Conservation (phyloP, 2,329 filamentous ascomycete genomes). For the Blastomyces parvus region DNA sequence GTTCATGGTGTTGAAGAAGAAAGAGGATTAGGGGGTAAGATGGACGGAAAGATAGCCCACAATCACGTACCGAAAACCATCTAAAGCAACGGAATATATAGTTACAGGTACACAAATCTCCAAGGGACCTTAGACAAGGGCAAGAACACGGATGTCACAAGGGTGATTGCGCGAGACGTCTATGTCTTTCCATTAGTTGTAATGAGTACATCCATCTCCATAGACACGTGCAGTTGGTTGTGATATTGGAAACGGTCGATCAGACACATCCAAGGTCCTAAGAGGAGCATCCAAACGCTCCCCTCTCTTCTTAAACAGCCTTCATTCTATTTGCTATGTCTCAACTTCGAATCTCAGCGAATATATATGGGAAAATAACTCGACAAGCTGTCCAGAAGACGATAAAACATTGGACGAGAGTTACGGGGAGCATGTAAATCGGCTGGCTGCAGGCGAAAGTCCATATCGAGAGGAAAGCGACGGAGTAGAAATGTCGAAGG, state of each 20-base stretch:
- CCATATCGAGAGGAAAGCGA: conserved; percentile 83
- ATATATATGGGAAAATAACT: conserved; percentile 75
- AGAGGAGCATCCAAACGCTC: background rate
- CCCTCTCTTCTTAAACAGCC: background rate
- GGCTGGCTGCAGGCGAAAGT: conserved; percentile 46
- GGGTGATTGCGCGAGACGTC: background rate
- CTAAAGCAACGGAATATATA: background rate
- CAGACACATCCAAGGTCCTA: background rate
- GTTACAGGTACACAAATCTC: background rate
- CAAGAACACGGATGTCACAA: background rate
- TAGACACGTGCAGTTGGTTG: background rate
- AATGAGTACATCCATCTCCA: background rate
- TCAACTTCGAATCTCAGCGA: conserved; percentile 50
- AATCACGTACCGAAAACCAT: background rate
- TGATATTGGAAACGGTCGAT: background rate
- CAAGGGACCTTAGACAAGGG: background rate
- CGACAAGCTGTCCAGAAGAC: conserved; percentile 72
- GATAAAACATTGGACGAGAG: conserved; percentile 54
- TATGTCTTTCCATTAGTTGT: background rate
- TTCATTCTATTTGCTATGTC: conserved; percentile 2
- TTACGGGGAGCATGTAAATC: conserved; percentile 51
- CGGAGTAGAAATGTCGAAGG: conserved; percentile 87
- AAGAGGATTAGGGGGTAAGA: background rate
- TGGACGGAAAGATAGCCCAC: background rate
- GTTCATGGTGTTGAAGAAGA: background rate